Percentiles rank a stretch among this genome's conserved stretches.
These are phyloP conservation scores for Aquilaria agallochum DNA, from an alignment of 441 rosid genomes.

Conservation along the genomic window DNA sequence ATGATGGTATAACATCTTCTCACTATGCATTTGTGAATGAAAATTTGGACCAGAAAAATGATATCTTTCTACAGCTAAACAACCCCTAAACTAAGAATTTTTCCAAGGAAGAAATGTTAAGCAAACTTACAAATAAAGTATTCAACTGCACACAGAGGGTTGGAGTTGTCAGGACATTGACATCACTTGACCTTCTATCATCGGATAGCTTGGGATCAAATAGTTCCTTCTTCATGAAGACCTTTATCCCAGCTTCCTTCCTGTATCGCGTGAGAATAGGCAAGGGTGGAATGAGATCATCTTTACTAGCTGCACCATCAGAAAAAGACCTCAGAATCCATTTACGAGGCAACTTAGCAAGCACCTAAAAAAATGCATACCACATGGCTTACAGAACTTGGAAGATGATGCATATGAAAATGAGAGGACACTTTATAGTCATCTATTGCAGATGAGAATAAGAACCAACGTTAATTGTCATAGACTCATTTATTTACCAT, in stretches of 20 bases:
- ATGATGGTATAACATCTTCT: too few species aligned
- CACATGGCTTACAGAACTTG: slow-evolving; percentile 4
- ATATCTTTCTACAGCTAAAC: too few species aligned
- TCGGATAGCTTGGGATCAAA: slow-evolving; percentile 75
- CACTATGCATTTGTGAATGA: too few species aligned
- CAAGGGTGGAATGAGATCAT: slow-evolving; percentile 91
- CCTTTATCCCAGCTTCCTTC: slow-evolving; percentile 92
- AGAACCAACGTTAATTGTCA: too few species aligned
- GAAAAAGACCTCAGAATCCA: slow-evolving; percentile 20
- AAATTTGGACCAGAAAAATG: too few species aligned
- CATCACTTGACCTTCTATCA: slow-evolving; percentile 65
- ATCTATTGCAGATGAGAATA: too few species aligned
- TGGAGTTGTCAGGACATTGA: slow-evolving; percentile 58
- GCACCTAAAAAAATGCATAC: slow-evolving; percentile 5
- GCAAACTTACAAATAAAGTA: slow-evolving; percentile 74
- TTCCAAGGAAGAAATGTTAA: slow-evolving; percentile 20
- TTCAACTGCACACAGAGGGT: slow-evolving; percentile 91
- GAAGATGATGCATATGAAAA: slow-evolving; percentile 9
- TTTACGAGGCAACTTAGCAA: slow-evolving; percentile 8
- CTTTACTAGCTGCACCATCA: slow-evolving; percentile 70
- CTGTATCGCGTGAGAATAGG: slow-evolving; percentile 91
- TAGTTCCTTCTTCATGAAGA: slow-evolving; percentile 92
- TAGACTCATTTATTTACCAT: too few species aligned
- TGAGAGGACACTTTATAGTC: too few species aligned
- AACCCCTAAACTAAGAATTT: neutral